Evolutionary conservation across 2,329 filamentous ascomycete species (phyloP).

Genomic region (Penicillium glabrum): DNA sequence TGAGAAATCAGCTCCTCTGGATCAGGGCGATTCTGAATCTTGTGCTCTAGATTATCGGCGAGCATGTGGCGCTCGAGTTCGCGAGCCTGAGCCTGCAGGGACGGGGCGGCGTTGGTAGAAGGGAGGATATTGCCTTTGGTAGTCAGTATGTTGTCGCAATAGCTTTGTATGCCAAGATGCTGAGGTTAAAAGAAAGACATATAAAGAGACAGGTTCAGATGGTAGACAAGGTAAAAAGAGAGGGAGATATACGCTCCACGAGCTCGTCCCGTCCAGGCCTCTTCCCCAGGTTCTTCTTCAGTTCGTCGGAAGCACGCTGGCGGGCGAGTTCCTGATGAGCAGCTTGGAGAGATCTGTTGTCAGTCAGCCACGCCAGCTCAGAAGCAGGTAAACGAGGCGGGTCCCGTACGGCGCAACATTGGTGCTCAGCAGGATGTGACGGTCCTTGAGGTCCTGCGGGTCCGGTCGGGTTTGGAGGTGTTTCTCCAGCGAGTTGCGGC

Average conservation of each 20-base stretch:
- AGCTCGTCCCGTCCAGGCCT: conserved; percentile 71
- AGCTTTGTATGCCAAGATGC: neutral
- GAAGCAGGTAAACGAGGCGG: neutral
- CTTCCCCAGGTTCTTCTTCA: conserved; percentile 65
- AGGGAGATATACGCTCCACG: conserved; percentile 65
- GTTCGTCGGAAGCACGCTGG: conserved; percentile 60
- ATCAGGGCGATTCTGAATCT: conserved; percentile 73
- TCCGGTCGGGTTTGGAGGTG: conserved; percentile 70
- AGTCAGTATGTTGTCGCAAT: conserved; percentile 3
- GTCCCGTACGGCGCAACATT: conserved; percentile 62
- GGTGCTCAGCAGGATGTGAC: conserved; percentile 67
- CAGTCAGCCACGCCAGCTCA: neutral
- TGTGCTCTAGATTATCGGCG: conserved; percentile 81
- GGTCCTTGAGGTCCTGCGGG: conserved; percentile 64
- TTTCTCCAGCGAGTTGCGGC: conserved; percentile 68
- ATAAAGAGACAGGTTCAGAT: neutral
- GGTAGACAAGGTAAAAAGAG: neutral
- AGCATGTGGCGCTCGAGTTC: conserved; percentile 89
- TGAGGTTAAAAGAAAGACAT: neutral
- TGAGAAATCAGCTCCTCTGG: conserved; percentile 75
- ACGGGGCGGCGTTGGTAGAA: conserved; percentile 72
- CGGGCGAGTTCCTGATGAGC: conserved; percentile 63
- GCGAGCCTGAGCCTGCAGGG: conserved; percentile 75
- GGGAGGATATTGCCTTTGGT: conserved; percentile 79
- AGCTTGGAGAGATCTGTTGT: conserved; percentile 59